Percentiles rank a stretch among this genome's conserved stretches.
These are phyloP conservation scores for Raffaelea ambrosiae DNA, from an alignment of 2,329 filamentous ascomycete genomes.

Conservation along the genomic window DNA sequence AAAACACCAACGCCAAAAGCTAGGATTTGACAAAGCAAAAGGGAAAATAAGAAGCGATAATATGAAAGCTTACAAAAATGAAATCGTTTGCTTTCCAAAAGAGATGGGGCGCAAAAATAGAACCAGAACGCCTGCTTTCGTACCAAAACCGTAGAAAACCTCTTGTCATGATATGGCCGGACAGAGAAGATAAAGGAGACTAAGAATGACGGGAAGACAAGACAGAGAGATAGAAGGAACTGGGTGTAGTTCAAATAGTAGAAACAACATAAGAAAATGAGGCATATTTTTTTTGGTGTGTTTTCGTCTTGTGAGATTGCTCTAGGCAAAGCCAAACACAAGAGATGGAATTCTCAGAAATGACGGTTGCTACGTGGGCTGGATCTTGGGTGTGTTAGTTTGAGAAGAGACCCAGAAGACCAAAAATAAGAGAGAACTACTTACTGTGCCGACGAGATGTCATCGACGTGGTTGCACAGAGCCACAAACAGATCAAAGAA, in stretches of 20 bases:
- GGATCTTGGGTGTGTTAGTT: conserved; percentile 16
- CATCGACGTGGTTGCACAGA: conserved; percentile 82
- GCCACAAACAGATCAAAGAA: conserved; percentile 95
- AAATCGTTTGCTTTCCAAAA: neutral
- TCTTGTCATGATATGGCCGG: neutral
- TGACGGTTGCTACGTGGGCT: conserved; percentile 39
- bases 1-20: neutral
- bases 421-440: conserved; percentile 18
- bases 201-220: neutral
- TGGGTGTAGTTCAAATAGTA: too few relatives aligned
- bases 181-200: neutral
- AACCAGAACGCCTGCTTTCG: neutral
- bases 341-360: conserved; percentile 16
- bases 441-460: conserved; percentile 50
- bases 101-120: neutral
- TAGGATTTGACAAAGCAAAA: neutral
- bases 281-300: too few relatives aligned
- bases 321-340: conserved; percentile 5
- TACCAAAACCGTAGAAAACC: too few relatives aligned
- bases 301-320: neutral
- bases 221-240: neutral
- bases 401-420: neutral
- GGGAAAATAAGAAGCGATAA: neutral
- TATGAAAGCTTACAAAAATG: neutral
- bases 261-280: conserved; percentile 1